These are phyloP conservation scores for Vickermania spadyakhi DNA, from an alignment of 208 protist species.

Conservation along the genomic window DNA sequence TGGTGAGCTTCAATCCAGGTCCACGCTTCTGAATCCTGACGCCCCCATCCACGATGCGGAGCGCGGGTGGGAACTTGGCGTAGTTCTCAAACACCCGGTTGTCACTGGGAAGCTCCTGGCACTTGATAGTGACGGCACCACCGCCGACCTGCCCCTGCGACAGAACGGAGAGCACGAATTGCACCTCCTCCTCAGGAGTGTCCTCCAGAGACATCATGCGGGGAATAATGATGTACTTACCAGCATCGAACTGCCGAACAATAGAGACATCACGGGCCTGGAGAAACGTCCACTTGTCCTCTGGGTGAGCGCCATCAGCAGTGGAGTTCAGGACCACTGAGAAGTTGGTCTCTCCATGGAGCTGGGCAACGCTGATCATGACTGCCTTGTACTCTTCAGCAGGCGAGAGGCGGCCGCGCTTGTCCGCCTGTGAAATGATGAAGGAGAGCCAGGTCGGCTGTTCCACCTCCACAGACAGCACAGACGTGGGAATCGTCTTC, in stretches of 20 bases:
- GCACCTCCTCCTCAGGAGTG: conserved; percentile 17
- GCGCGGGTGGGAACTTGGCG: conserved; percentile 64
- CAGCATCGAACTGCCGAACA: conserved; percentile 53
- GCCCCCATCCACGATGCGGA: conserved; percentile 17
- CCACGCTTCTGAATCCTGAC: conserved; percentile 62
- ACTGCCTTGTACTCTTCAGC: conserved; percentile 55
- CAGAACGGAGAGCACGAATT: conserved; percentile 49
- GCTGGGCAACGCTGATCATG: conserved; percentile 72
- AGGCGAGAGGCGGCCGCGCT: conserved; percentile 25
- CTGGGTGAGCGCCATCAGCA: conserved; percentile 38
- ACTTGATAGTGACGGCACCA: conserved; percentile 40
- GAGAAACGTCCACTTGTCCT: conserved; percentile 74
- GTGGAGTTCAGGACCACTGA: conserved; percentile 70
- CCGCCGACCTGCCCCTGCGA: conserved; percentile 38
- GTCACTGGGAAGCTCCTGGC: conserved; percentile 40
- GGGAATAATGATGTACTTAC: conserved; percentile 64
- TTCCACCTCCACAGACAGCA: conserved; percentile 60
- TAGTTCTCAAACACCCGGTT: conserved; percentile 79
- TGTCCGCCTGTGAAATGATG: conserved; percentile 71
- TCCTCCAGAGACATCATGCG: conserved; percentile 34
- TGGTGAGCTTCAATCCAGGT: conserved; percentile 37
- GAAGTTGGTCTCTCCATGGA: conserved; percentile 35
- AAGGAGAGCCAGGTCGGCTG: conserved; percentile 54
- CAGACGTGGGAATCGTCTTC: conserved; percentile 38
- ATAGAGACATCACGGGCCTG: conserved; percentile 72